Evolutionary conservation across 2,329 filamentous ascomycete species (phyloP).

Genomic region (Basipetospora chlamydospora): DNA sequence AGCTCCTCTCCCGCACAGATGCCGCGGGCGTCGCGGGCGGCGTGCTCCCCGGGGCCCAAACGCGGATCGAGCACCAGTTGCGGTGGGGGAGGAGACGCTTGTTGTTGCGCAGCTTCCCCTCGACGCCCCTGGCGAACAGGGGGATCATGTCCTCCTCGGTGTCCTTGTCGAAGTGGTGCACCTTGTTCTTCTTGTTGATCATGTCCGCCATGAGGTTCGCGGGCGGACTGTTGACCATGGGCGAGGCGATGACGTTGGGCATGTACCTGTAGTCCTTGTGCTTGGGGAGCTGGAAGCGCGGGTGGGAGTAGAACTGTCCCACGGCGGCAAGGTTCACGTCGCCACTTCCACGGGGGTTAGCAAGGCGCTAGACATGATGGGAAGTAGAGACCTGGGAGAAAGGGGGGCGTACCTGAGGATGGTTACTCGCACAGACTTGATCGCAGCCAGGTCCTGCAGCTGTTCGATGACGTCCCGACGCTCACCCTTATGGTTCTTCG

Average conservation of each 20-base stretch:
- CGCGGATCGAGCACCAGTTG: constrained; percentile 89
- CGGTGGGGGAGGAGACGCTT: constrained; percentile 74
- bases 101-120: constrained; percentile 82
- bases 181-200: constrained; percentile 82
- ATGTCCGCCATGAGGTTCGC: constrained; percentile 80
- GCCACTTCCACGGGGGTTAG: constrained; percentile 39
- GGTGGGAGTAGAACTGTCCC: constrained; percentile 89
- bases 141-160: constrained; percentile 96
- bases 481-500: constrained; percentile 85
- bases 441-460: constrained; percentile 80
- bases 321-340: constrained; percentile 88
- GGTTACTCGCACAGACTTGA: constrained; percentile 82
- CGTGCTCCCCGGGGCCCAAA: constrained; percentile 66
- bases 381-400: not conserved
- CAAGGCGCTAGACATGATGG: not conserved
- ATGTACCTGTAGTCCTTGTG: constrained; percentile 93
- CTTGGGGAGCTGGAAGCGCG: constrained; percentile 64
- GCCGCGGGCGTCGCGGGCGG: constrained; percentile 53
- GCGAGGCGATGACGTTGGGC: constrained; percentile 86
- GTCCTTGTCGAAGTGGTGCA: constrained; percentile 55
- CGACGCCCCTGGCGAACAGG: constrained; percentile 77
- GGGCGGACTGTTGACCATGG: constrained; percentile 84
- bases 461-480: constrained; percentile 78
- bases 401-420: constrained; percentile 50
- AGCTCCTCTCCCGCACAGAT: constrained; percentile 28